phyloP scores from a whole-genome alignment of 2,329 filamentous ascomycete species.

The Talaromyces sp. region DNA sequence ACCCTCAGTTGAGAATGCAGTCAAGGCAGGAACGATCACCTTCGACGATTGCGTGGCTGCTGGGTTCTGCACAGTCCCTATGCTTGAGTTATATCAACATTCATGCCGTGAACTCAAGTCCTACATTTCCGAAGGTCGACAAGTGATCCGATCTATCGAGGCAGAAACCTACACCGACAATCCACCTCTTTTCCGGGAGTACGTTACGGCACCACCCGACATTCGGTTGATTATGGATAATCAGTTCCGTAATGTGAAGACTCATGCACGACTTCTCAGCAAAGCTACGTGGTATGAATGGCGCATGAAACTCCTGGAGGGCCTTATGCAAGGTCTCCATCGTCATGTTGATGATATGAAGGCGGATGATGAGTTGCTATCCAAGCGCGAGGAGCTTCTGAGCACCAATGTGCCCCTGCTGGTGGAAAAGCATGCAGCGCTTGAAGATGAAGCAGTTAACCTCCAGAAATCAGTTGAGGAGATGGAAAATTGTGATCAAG shows the following conservation, averaged over 20 bases:
- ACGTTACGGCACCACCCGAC: conserved; percentile 80
- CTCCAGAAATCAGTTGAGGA: conserved; percentile 72
- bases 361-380: conserved; percentile 68
- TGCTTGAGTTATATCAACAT: conserved; percentile 93
- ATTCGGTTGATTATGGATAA: conserved; percentile 89
- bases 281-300: conserved; percentile 99
- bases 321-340: conserved; percentile 77
- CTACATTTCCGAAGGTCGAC: conserved; percentile 90
- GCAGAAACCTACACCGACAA: conserved; percentile 86
- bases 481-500: conserved; percentile 68
- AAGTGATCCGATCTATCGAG: conserved; percentile 89
- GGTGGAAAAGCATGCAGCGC: conserved; percentile 59
- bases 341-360: conserved; percentile 77
- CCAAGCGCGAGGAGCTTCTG: conserved; percentile 69
- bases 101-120: conserved; percentile 94
- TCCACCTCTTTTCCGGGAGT: conserved; percentile 87
- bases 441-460: conserved; percentile 66
- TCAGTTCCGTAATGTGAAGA: conserved; percentile 97
- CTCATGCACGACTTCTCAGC: conserved; percentile 82
- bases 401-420: conserved; percentile 68
- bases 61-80: conserved; percentile 86
- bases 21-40: conserved; percentile 33
- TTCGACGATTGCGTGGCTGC: conserved; percentile 83
- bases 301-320: conserved; percentile 84
- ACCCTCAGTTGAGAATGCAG: conserved; percentile 28